Percentiles rank a stretch among this genome's conserved stretches.
Conservation (phyloP, 192 early-diverging fungal species). For the Geranomyces variabilis region DNA sequence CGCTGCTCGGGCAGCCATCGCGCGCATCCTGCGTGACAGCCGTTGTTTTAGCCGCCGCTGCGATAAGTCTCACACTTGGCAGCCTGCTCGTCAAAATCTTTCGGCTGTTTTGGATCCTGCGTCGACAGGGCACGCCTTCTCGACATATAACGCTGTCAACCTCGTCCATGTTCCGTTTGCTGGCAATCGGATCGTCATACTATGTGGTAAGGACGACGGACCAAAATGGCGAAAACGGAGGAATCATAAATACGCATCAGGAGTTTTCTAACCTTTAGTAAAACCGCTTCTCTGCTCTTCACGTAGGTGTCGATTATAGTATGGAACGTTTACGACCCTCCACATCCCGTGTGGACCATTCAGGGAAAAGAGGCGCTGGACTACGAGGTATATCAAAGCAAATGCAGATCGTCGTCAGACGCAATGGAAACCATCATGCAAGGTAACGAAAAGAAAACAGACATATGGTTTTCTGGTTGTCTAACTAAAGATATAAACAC, state of each 20-base stretch:
- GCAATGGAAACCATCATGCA: not conserved
- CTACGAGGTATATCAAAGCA: not conserved
- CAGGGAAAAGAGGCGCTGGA: not conserved
- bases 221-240: too few relatives aligned
- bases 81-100: slow-evolving; percentile 20
- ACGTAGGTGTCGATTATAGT: not conserved
- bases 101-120: slow-evolving; percentile 21
- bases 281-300: not conserved
- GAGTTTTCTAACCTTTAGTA: too few relatives aligned
- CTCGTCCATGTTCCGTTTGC: slow-evolving; percentile 12
- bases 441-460: slow-evolving; percentile 7
- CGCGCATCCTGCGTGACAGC: slow-evolving; percentile 5
- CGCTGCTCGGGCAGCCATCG: slow-evolving; percentile 6
- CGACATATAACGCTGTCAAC: not conserved
- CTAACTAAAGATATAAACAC: too few relatives aligned
- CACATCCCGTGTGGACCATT: not conserved
- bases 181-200: not conserved
- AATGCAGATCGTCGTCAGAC: not conserved
- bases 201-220: slow-evolving; percentile 1
- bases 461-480: too few relatives aligned
- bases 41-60: slow-evolving; percentile 1
- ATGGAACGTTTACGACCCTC: slow-evolving; percentile 15
- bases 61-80: slow-evolving; percentile 10
- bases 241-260: too few relatives aligned
- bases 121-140: slow-evolving; percentile 12